Conservation (phyloP, 768 basidiomycete species). For the Podaxis mareebaensis region DNA sequence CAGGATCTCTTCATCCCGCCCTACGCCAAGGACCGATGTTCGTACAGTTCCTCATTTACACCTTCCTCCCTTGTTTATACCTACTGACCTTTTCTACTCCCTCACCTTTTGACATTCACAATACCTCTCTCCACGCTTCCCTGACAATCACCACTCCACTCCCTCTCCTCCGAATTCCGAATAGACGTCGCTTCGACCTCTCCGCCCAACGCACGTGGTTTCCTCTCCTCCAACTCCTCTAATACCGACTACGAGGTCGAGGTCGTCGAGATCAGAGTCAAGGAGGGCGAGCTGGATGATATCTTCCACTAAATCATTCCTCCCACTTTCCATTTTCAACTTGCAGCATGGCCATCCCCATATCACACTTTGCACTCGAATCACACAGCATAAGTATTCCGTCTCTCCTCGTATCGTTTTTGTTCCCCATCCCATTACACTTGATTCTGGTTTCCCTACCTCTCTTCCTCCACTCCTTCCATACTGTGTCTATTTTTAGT, state of each 20-base stretch:
- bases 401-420: neutral
- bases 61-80: constrained; percentile 18
- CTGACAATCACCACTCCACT: constrained; percentile 20
- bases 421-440: neutral
- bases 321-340: neutral
- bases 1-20: constrained; percentile 87
- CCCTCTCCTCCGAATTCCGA: constrained; percentile 2
- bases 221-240: constrained; percentile 65
- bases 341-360: neutral
- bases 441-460: neutral
- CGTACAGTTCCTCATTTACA: constrained; percentile 35
- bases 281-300: constrained; percentile 73
- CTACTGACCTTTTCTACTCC: constrained; percentile 21
- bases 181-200: constrained; percentile 83
- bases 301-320: constrained; percentile 59
- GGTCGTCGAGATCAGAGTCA: constrained; percentile 84
- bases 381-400: neutral
- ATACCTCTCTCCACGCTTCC: neutral
- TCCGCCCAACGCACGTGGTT: constrained; percentile 67
- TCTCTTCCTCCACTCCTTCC: neutral
- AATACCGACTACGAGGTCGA: constrained; percentile 81
- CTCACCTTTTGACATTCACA: constrained; percentile 16
- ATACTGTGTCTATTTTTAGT: constrained; percentile 5
- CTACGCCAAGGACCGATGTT: constrained; percentile 89
- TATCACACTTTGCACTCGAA: neutral